Evolutionary conservation across 441 rosid species (phyloP).

Genomic region (Corymbia citriodora): DNA sequence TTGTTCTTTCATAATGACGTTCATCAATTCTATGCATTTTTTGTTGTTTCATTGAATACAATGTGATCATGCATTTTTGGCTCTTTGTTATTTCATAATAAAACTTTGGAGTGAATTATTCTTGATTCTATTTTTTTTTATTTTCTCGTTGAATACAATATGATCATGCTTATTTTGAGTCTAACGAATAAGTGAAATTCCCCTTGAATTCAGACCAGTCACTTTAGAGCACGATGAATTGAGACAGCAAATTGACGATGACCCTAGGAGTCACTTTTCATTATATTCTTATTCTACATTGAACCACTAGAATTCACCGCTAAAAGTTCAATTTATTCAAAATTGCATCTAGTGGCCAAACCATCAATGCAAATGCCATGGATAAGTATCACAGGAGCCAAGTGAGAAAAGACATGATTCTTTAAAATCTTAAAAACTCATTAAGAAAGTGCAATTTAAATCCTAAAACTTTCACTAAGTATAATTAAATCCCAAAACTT

Average conservation of each 20-base stretch:
- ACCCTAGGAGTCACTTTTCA: neutral
- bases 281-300: neutral
- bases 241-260: neutral
- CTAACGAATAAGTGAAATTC: neutral
- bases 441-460: too few relatives aligned
- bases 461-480: too few relatives aligned
- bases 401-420: neutral
- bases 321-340: neutral
- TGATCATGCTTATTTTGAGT: neutral
- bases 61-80: neutral
- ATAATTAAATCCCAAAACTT: too few relatives aligned
- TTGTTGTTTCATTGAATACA: too few relatives aligned
- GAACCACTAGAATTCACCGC: neutral
- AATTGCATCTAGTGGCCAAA: neutral
- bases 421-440: too few relatives aligned
- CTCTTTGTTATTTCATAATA: neutral
- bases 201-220: neutral
- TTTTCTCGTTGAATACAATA: neutral
- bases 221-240: neutral
- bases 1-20: too few relatives aligned
- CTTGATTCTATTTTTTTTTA: too few relatives aligned
- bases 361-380: neutral
- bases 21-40: too few relatives aligned
- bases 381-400: neutral
- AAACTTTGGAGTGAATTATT: neutral